phyloP scores from a whole-genome alignment of 2,329 filamentous ascomycete species.

The Xylariaceae sp. region DNA sequence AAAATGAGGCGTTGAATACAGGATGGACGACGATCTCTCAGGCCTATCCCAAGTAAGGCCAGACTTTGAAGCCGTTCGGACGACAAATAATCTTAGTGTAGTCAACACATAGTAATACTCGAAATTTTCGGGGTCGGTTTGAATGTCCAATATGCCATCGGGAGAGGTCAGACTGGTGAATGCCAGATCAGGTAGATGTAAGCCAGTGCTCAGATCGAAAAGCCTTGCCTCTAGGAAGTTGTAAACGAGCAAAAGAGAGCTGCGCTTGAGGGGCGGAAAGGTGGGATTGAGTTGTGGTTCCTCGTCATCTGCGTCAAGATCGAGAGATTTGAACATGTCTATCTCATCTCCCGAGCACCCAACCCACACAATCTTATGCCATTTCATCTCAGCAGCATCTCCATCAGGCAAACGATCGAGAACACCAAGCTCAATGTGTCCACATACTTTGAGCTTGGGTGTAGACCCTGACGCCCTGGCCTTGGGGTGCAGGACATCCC shows the following conservation, averaged over 20 bases:
- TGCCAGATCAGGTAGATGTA: slow-evolving; percentile 24
- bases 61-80: slow-evolving; percentile 18
- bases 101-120: slow-evolving; percentile 30
- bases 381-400: slow-evolving; percentile 30
- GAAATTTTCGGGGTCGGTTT: slow-evolving; percentile 22
- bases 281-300: slow-evolving; percentile 18
- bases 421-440: slow-evolving; percentile 41
- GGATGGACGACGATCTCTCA: slow-evolving; percentile 25
- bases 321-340: slow-evolving; percentile 33
- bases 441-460: slow-evolving; percentile 35
- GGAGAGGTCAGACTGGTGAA: slow-evolving; percentile 18
- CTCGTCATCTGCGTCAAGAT: slow-evolving; percentile 32
- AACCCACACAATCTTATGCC: slow-evolving; percentile 43
- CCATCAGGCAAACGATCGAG: slow-evolving; percentile 31
- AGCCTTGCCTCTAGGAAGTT: slow-evolving; percentile 27
- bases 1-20: slow-evolving; percentile 44
- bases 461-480: slow-evolving; percentile 32
- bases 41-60: slow-evolving; percentile 18
- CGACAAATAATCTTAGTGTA: slow-evolving; percentile 26
- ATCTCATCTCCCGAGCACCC: slow-evolving; percentile 25
- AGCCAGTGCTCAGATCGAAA: slow-evolving; percentile 23
- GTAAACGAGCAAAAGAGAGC: slow-evolving; percentile 46
- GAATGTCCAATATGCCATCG: slow-evolving; percentile 28
- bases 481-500: slow-evolving; percentile 49
- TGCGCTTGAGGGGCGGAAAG: slow-evolving; percentile 46